Percentiles rank a stretch among this genome's conserved stretches.
Evolutionary conservation across 225 moss, liverwort and hornwort genomes (phyloP).

Genomic region (Sphagnum tenellum): DNA sequence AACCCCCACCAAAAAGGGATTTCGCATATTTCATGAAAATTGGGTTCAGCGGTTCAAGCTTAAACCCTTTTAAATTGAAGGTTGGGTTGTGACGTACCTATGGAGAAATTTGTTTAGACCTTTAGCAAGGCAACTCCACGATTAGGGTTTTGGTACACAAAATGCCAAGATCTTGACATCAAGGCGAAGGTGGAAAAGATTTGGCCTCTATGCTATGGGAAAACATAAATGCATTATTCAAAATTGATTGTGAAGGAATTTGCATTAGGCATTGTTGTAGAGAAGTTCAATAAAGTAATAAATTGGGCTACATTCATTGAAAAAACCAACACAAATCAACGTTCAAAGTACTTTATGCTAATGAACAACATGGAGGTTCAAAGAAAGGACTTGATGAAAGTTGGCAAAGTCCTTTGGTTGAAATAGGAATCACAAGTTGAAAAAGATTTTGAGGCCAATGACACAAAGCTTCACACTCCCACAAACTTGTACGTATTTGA

Average conservation of each 20-base stretch:
- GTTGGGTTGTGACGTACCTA: no score
- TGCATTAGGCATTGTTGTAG: neutral
- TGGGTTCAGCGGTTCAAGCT: no score
- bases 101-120: neutral
- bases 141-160: neutral
- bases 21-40: no score
- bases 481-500: neutral
- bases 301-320: neutral
- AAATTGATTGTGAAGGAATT: neutral
- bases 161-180: neutral
- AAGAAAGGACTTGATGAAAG: neutral
- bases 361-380: no score
- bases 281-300: neutral
- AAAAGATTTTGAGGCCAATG: neutral
- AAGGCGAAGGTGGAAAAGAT: neutral
- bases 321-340: neutral
- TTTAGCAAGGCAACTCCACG: neutral
- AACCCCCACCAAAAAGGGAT: no score
- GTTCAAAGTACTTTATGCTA: neutral
- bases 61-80: no score
- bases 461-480: neutral
- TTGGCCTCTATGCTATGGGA: neutral
- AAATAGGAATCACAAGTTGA: neutral
- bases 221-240: neutral
- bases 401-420: neutral